These are phyloP conservation scores for Trichoderma guizhouense DNA, from an alignment of 2,329 filamentous ascomycete species.

Conservation along the genomic window DNA sequence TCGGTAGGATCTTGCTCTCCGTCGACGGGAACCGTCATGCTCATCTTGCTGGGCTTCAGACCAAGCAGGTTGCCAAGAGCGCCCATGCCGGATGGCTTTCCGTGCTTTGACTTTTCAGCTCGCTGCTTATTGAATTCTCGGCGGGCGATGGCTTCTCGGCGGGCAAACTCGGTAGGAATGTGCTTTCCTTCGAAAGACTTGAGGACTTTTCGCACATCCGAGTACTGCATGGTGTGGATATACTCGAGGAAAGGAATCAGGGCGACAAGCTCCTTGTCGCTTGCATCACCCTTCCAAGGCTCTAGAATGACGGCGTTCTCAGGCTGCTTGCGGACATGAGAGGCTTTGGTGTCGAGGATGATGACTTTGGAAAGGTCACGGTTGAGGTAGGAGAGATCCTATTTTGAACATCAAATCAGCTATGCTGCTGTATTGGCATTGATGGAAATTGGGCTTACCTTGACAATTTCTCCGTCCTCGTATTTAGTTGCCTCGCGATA, in stretches of 20 bases:
- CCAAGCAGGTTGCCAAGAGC: conserved; percentile 71
- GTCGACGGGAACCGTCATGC: conserved; percentile 55
- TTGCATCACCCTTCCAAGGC: conserved; percentile 81
- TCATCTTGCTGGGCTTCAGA: conserved; percentile 67
- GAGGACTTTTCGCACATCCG: conserved; percentile 80
- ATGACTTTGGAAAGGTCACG: conserved; percentile 93
- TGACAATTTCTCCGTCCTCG: conserved; percentile 92
- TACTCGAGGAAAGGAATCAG: conserved; percentile 98
- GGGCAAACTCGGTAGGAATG: conserved; percentile 86
- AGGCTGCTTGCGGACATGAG: conserved; percentile 85
- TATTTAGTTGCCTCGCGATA: conserved; percentile 97
- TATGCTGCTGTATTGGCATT: background rate
- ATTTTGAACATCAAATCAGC: conserved; percentile 21
- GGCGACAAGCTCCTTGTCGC: conserved; percentile 81
- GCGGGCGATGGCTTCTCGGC: conserved; percentile 79
- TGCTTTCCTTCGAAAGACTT: conserved; percentile 86
- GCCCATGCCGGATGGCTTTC: conserved; percentile 61
- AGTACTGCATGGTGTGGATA: conserved; percentile 86
- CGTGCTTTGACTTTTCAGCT: conserved; percentile 59
- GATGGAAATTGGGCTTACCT: conserved; percentile 55
- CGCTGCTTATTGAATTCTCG: conserved; percentile 80
- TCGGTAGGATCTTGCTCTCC: conserved; percentile 70
- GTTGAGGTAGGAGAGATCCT: conserved; percentile 98
- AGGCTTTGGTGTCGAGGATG: conserved; percentile 81
- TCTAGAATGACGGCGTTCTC: conserved; percentile 91